Conservation (phyloP, 75 land plant species). For the Pinus taeda region DNA sequence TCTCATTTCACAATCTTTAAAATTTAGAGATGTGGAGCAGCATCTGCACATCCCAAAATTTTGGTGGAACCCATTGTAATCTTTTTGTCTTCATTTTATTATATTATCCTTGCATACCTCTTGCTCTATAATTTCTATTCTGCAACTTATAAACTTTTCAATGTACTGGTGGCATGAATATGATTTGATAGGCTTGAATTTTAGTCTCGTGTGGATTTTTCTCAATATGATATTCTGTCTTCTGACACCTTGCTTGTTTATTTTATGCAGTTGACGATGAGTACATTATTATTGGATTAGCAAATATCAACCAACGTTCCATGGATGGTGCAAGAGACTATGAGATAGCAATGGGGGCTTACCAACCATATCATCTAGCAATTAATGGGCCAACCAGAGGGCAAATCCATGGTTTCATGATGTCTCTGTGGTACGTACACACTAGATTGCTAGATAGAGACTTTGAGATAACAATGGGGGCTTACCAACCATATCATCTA, state of each 20-base stretch:
- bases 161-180: not conserved
- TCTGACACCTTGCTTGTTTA: not conserved
- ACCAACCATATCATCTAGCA: slow-evolving; percentile 74
- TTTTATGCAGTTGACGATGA: slow-evolving; percentile 86
- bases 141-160: not conserved
- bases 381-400: slow-evolving; percentile 52
- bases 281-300: slow-evolving; percentile 89
- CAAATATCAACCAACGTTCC: slow-evolving; percentile 96
- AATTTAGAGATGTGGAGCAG: no score
- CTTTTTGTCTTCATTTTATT: no score
- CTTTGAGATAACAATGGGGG: slow-evolving; percentile 95
- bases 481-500: slow-evolving; percentile 78
- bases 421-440: slow-evolving; percentile 92
- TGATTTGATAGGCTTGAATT: not conserved
- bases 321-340: slow-evolving; percentile 92
- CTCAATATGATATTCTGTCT: not conserved
- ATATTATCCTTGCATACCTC: no score
- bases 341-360: slow-evolving; percentile 94
- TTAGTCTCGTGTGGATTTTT: not conserved
- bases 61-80: no score
- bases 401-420: slow-evolving; percentile 82
- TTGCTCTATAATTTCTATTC: no score
- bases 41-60: no score
- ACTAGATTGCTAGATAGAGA: slow-evolving; percentile 87
- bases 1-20: no score